Percentiles rank a stretch among this genome's conserved stretches.
Evolutionary conservation across 2,329 filamentous ascomycete genomes (phyloP).

Genomic region (Phaeosphaeria sp.): DNA sequence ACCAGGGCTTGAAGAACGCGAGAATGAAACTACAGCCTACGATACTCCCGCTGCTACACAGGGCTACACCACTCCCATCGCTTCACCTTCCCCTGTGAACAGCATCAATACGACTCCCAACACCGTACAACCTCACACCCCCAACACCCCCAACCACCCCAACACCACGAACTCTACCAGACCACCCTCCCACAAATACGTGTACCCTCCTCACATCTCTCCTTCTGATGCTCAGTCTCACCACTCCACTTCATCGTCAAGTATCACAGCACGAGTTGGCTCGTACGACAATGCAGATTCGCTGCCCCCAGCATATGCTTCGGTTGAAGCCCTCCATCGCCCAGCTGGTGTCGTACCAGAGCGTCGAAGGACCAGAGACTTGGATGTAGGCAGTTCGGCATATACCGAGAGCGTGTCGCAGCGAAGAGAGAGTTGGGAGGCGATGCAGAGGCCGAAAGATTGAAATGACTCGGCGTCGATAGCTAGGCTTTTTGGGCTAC

Average conservation of each 20-base stretch:
- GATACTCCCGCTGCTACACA: neutral
- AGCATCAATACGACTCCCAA: too few relatives aligned
- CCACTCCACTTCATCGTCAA: neutral
- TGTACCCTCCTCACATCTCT: neutral
- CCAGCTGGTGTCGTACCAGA: neutral
- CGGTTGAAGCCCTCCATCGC: neutral
- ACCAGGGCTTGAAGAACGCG: neutral
- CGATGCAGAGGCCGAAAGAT: neutral
- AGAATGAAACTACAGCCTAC: neutral
- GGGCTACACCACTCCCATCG: too few relatives aligned
- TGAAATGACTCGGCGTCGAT: too few relatives aligned
- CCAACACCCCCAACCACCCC: too few relatives aligned
- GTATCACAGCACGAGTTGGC: neutral
- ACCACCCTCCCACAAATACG: neutral
- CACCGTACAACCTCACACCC: too few relatives aligned
- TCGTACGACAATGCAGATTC: neutral
- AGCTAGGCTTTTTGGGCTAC: too few relatives aligned
- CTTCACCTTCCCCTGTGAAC: too few relatives aligned
- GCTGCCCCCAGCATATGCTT: neutral
- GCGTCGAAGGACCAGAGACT: neutral
- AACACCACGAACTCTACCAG: neutral
- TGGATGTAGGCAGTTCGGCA: neutral
- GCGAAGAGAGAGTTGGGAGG: neutral
- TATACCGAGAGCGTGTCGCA: neutral
- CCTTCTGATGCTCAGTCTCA: neutral